phyloP scores from a whole-genome alignment of 2,329 filamentous ascomycete genomes.

The Penicillium brasilianum region DNA sequence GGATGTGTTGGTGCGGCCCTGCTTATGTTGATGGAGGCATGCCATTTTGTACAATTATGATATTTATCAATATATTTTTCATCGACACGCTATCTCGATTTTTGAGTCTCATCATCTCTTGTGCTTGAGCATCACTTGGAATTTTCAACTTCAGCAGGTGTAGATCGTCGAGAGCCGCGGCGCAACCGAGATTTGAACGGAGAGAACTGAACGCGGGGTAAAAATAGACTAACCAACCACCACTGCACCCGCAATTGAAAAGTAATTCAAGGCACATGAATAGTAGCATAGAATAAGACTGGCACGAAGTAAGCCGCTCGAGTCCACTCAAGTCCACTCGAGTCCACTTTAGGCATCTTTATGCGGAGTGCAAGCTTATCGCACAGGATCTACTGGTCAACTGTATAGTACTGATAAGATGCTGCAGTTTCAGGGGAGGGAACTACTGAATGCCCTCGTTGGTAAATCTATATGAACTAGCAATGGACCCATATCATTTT shows the following conservation, averaged over 20 bases:
- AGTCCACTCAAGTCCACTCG: too few relatives aligned
- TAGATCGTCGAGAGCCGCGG: neutral
- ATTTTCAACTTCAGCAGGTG: too few relatives aligned
- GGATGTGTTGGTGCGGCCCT: neutral
- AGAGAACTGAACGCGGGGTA: neutral
- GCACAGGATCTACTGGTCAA: neutral
- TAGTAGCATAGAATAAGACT: neutral
- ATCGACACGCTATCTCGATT: neutral
- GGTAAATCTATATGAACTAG: neutral
- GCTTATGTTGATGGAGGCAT: neutral
- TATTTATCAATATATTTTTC: constrained; percentile 3
- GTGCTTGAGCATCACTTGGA: neutral
- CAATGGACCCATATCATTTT: neutral
- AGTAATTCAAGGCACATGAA: neutral
- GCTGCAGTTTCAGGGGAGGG: neutral
- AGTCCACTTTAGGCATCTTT: neutral
- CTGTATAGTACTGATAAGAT: neutral
- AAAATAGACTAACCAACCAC: neutral
- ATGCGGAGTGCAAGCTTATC: constrained; percentile 2
- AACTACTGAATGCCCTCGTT: neutral
- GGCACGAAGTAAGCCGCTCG: neutral
- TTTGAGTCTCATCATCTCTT: neutral
- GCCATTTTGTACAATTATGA: constrained; percentile 7
- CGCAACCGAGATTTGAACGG: neutral
- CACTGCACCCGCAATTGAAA: neutral